Evolutionary conservation across 2,329 filamentous ascomycete genomes (phyloP), one percentile per base, ranked within the genome.

Genomic region (Fulvia fulva): DNA sequence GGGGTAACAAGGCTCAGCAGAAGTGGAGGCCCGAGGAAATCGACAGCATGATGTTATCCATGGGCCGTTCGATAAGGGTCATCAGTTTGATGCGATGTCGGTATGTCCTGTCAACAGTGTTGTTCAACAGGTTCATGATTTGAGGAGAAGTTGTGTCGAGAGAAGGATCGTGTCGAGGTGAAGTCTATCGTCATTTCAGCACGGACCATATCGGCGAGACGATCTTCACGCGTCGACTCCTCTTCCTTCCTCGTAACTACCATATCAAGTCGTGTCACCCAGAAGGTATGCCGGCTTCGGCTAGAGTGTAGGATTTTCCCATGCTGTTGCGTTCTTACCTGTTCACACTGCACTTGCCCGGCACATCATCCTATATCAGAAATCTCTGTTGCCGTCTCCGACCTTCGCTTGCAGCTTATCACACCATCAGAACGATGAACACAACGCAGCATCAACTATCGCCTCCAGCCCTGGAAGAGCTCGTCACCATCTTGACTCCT

Each of bases 381-480:
- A 5, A 23, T n/a, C n/a, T n/a, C n/a, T n/a, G n/a, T n/a, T n/a
- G n/a, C n/a, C n/a, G n/a, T n/a, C n/a, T n/a, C n/a, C n/a, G 37
- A n/a, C 37, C 14, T 9, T 34, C 37, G 14, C 1, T 25, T n/a
- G 21, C 9, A 12, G 5, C 21, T 23, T 25, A 3, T 16, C 12
- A 21, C 6, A 47, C 44, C 8, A 25, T 25, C 21, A 26, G 44
- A 21, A 56, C 23, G 23, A 69, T 69, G 65, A 45, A 63, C 6
- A 69, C 62, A 3, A 66, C 61, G n/a, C 11, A 55, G 19, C 61
- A 69, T 47, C 58, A 55, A 14, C 60, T 70, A 12, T 60, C 59
- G 1, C 65, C 67, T 19, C 68, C 68, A 2, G 51, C 63, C 16
- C 58, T 70, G 28, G 59, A 66, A 12, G 65, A 70, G 41, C 57